Base-by-base conservation (phyloP, 192 early-diverging fungal species). In the Dissophora ornata region DNA sequence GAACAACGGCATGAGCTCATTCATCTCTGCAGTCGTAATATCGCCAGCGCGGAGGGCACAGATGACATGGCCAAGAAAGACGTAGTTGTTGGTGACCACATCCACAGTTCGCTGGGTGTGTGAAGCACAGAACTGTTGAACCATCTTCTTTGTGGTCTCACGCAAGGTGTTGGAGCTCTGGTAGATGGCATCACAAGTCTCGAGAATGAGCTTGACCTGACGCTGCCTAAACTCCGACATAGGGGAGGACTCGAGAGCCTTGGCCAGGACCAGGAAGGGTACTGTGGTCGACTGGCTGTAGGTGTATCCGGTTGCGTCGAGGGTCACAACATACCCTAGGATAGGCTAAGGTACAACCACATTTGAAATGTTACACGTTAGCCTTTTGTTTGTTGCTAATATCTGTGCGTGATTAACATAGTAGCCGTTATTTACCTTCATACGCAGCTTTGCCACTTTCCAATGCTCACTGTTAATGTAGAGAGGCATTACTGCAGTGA, bases 131-230 rank as follows among this genome's bases (percentile, higher is more conserved):
- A 57, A 82, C 29, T 74, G 59, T 50, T 69, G 42, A 21, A 82
- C 67, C 59, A 79, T 30, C 6, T 32, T 48, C 34, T 67, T 79
- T n/a, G 78, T 82, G 19, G 49, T 57, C 18, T 82, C 71, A 38
- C 77, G 78, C 12, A 82, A 42, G 2, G 13, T 54, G 2, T n/a
- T 62, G 18, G 81, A 74, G 40, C 57, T 45, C 30, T 33, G 42
- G 58, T 82, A 82, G 47, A 82, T 82, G 18, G 71, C 71, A 57
- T 82, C 81, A 38, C 81, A 82, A n/a, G 78, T 80, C 30, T 80
- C 67, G 13, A 82, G 65, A 29, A 82, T 77, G 36, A 79, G 56
- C 32, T 62, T 48, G 42, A 79, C 60, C 50, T 82, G 81, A n/a
- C 53, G 46, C 56, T 71, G 66, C 19, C 49, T 67, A 47, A 80